Percentiles rank a stretch among this genome's conserved stretches.
phyloP scores from a whole-genome alignment of 2,329 filamentous ascomycete genomes.

The Fusarium musae region DNA sequence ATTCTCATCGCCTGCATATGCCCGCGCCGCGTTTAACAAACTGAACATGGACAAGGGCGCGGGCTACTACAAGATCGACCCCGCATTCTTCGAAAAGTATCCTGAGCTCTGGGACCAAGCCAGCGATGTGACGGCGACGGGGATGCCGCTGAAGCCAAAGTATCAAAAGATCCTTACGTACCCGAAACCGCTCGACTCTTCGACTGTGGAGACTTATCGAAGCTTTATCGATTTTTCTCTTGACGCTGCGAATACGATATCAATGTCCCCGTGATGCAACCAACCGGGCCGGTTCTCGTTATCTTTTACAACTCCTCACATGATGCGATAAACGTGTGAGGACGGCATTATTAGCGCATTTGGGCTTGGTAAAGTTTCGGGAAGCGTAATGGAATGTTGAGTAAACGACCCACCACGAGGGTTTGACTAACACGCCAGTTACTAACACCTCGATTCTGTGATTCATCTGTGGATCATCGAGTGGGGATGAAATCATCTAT shows the following conservation, averaged over 20 bases:
- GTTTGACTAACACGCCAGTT: constrained; percentile 39
- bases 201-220: constrained; percentile 47
- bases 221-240: constrained; percentile 49
- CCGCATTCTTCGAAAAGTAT: constrained; percentile 48
- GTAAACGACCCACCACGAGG: constrained; percentile 34
- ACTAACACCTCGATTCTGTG: constrained; percentile 34
- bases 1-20: constrained; percentile 40
- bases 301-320: background rate
- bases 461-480: constrained; percentile 26
- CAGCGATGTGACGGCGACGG: constrained; percentile 42
- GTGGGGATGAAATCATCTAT: constrained; percentile 27
- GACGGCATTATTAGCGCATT: background rate
- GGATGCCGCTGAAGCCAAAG: constrained; percentile 46
- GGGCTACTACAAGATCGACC: constrained; percentile 49
- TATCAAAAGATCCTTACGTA: constrained; percentile 46
- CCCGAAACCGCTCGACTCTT: constrained; percentile 43
- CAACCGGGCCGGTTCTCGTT: background rate
- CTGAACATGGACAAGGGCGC: constrained; percentile 49
- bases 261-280: background rate
- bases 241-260: constrained; percentile 41
- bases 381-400: constrained; percentile 34
- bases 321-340: background rate
- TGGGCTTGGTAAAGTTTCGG: constrained; percentile 1
- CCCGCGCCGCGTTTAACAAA: constrained; percentile 41
- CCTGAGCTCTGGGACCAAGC: constrained; percentile 46